A percentile compares a stretch with the other conserved stretches of the same genome.
Conservation (phyloP, 2,329 filamentous ascomycete genomes). For the Phyllosticta paracitricarpa region DNA sequence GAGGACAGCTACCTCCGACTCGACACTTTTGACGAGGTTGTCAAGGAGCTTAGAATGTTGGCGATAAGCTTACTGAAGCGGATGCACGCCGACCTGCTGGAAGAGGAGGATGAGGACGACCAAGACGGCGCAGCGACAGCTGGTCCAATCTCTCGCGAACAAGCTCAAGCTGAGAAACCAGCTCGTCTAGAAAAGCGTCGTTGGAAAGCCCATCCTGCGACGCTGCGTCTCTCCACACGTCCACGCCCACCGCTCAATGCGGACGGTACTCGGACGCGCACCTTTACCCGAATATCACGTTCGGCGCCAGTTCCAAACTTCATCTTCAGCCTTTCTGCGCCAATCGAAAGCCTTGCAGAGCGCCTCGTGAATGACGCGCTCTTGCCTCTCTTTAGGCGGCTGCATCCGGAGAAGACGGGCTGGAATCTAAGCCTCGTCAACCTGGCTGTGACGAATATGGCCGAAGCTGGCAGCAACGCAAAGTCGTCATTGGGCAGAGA, state of each 20-base stretch:
- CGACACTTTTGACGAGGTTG: conserved; percentile 52
- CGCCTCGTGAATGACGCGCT: conserved; percentile 60
- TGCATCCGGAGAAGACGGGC: conserved; percentile 57
- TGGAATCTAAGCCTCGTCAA: conserved; percentile 84
- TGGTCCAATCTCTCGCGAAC: not conserved
- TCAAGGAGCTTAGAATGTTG: conserved; percentile 58
- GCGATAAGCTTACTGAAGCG: conserved; percentile 61
- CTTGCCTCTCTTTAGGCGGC: conserved; percentile 60
- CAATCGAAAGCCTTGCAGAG: conserved; percentile 51
- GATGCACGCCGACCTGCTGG: conserved; percentile 68
- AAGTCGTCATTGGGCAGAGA: conserved; percentile 51
- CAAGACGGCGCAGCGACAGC: not conserved
- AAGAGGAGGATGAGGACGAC: conserved; percentile 29
- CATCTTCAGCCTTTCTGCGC: conserved; percentile 54
- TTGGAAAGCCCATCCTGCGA: conserved; percentile 77
- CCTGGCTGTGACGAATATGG: conserved; percentile 80
- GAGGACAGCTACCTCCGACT: conserved; percentile 81
- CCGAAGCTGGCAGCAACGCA: conserved; percentile 33
- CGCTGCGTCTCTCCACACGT: conserved; percentile 69
- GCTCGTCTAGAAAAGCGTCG: conserved; percentile 17
- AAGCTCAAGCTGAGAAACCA: not conserved
- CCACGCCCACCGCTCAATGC: conserved; percentile 45
- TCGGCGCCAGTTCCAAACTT: conserved; percentile 66
- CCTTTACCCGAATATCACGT: conserved; percentile 62
- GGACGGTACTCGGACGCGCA: conserved; percentile 39